Evolutionary conservation across 169 alveolate species (phyloP), one percentile per base, ranked within the genome.

Genomic region (Eimeria falciformis): DNA sequence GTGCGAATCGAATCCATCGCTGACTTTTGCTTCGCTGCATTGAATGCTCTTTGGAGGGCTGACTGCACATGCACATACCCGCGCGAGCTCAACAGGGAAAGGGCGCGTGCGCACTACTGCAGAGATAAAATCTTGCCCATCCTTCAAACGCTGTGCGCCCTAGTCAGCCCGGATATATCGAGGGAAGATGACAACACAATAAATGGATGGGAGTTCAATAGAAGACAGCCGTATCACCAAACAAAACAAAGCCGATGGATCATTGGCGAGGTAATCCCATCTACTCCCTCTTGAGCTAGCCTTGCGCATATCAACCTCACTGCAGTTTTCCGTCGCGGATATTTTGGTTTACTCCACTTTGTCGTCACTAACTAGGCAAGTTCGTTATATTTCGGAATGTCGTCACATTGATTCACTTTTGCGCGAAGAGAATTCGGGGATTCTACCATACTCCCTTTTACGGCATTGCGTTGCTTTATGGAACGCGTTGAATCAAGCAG

Each of bases 21-120:
- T 53, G 65, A 53, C 65, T 53, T 17, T 3, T 53, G 65, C n/a
- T 53, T 53, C n/a, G 65, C 65, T 21, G 65, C 65, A 21, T 53
- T 53, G n/a, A 12, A 53, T 21, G n/a, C 65, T 17, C 17, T 53
- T 21, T 53, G 65, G 65, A 21, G 65, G 65, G 65, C 65, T 12
- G 65, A 53, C 17, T 53, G 65, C 65, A 53, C 17, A 21, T 53
- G 65, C 65, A 21, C 65, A 2, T 53, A 53, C 65, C 65, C 65
- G 0, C 65, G n/a, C 17, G 65, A 53, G 65, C 65, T 53, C 65
- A 53, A 53, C 65, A 53, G 65, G 65, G 65, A 53, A 53, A 1
- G 65, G 17, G 65, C 65, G 65, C 65, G 65, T 53, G 65, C 65
- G 25, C 65, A 53, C 65, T 53, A 53, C 65, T 53, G 65, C 65